Evolutionary conservation across 306 rosid species (phyloP).

Genomic region (Fragaria vesca): DNA sequence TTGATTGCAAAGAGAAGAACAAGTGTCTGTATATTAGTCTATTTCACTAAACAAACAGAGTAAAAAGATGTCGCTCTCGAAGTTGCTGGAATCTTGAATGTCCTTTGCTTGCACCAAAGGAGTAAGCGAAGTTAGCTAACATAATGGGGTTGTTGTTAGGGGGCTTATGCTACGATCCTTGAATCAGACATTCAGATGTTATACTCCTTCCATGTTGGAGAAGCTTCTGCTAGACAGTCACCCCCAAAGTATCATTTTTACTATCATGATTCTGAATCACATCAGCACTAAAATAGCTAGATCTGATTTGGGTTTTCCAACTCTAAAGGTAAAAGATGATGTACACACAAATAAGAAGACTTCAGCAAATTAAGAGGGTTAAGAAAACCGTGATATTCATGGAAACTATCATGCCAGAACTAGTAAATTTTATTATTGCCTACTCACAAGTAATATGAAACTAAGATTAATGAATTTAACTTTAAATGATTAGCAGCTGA

Average conservation of each 20-base stretch:
- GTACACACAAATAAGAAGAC: neutral
- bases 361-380: neutral
- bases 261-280: neutral
- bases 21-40: neutral
- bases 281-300: neutral
- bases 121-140: neutral
- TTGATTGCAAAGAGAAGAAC: neutral
- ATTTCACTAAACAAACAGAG: neutral
- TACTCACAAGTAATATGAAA: neutral
- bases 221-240: neutral
- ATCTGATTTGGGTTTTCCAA: neutral
- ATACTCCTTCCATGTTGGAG: neutral
- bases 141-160: neutral
- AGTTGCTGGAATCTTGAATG: neutral
- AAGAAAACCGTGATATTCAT: neutral
- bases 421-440: neutral
- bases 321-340: neutral
- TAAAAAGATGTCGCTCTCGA: neutral
- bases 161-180: neutral
- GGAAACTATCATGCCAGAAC: neutral
- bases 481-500: neutral
- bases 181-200: neutral
- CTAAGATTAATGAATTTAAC: neutral
- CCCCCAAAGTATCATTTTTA: neutral
- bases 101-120: neutral